A percentile compares a stretch with the other conserved stretches of the same genome.
Conservation (phyloP, 2,329 filamentous ascomycete genomes). For the Diaporthe longicolla region DNA sequence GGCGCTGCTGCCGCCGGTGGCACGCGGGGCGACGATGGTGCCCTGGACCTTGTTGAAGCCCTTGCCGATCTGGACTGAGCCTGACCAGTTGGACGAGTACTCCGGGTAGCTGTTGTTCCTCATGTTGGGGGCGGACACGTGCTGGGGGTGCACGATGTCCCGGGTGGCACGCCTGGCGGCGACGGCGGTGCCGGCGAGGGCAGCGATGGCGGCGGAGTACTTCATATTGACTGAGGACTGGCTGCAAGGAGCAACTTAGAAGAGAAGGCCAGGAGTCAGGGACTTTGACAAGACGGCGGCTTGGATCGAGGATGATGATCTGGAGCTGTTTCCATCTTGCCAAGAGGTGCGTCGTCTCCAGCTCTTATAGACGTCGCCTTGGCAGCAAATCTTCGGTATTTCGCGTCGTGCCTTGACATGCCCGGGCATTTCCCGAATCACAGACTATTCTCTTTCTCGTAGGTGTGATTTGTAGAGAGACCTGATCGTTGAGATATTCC, state of each 20-base stretch:
- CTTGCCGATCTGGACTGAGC: conserved; percentile 66
- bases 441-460: not conserved
- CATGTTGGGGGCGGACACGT: conserved; percentile 48
- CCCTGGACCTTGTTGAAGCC: conserved; percentile 68
- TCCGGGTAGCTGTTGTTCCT: conserved; percentile 58
- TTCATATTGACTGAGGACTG: conserved; percentile 60
- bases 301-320: conserved; percentile 22
- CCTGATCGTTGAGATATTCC: not conserved
- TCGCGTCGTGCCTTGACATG: not conserved
- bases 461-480: not conserved
- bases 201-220: conserved; percentile 56
- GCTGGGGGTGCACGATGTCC: conserved; percentile 48
- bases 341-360: not conserved
- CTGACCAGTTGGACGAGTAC: conserved; percentile 72
- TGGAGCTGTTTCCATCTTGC: not conserved
- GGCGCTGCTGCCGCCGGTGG: conserved; percentile 54
- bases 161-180: conserved; percentile 52
- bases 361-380: conserved; percentile 14
- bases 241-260: not conserved
- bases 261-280: not conserved
- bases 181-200: conserved; percentile 51
- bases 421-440: not conserved
- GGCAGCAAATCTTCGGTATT: not conserved
- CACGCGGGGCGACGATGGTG: conserved; percentile 62
- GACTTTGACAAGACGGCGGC: conserved; percentile 21